phyloP scores from a whole-genome alignment of 2,329 filamentous ascomycete species.

The Penicillium palitans region DNA sequence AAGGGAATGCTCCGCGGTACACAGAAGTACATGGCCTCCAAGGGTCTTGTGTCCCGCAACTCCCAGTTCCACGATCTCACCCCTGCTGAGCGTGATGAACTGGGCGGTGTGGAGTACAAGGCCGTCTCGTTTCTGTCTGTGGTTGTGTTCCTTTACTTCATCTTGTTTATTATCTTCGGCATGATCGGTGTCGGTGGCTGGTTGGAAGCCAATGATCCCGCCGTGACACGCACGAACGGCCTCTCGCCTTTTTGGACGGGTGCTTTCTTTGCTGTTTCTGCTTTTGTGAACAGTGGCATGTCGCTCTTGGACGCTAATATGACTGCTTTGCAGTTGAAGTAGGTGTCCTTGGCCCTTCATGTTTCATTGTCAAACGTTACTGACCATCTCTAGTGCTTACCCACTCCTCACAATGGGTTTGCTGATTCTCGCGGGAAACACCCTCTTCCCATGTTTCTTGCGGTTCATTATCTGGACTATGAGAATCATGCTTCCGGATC shows the following conservation, averaged over 20 bases:
- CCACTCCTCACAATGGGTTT: conserved; percentile 53
- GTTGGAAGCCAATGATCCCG: conserved; percentile 45
- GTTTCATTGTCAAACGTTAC: neutral
- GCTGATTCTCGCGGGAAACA: conserved; percentile 65
- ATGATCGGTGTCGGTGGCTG: conserved; percentile 51
- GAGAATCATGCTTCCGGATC: conserved; percentile 31
- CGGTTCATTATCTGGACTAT: conserved; percentile 60
- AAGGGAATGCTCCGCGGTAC: conserved; percentile 30
- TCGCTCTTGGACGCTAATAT: conserved; percentile 56
- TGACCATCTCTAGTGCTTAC: conserved; percentile 34
- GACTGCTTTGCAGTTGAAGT: conserved; percentile 46
- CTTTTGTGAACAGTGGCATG: conserved; percentile 59
- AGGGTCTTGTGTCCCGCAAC: conserved; percentile 46
- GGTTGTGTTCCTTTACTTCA: conserved; percentile 48
- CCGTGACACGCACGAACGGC: conserved; percentile 46
- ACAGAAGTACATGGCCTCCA: conserved; percentile 35
- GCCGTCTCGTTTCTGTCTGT: conserved; percentile 39
- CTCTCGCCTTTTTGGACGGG: conserved; percentile 52
- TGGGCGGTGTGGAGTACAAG: conserved; percentile 48
- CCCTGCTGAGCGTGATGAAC: conserved; percentile 42
- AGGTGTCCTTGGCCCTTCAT: neutral
- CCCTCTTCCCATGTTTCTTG: conserved; percentile 64
- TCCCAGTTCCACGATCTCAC: conserved; percentile 52
- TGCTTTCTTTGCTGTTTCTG: conserved; percentile 55
- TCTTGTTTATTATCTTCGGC: conserved; percentile 49